These are phyloP conservation scores for Phytophthora aleatoria DNA, from an alignment of 352 stramenopile species.

Conservation along the genomic window DNA sequence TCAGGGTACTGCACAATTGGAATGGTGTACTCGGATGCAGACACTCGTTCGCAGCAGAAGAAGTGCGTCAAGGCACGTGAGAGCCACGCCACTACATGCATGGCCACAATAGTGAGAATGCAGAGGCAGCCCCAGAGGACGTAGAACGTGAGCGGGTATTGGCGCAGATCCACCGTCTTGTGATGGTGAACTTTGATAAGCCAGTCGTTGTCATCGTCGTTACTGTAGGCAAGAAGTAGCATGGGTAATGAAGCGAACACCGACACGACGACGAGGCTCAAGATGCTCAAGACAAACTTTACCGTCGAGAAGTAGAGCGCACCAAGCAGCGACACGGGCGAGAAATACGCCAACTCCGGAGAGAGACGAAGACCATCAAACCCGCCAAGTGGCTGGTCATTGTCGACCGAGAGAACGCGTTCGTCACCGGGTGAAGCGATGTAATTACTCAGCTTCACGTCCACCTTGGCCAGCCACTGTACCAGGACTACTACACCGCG, in stretches of 20 bases:
- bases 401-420: constrained; percentile 52
- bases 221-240: constrained; percentile 18
- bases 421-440: constrained; percentile 43
- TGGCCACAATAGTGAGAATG: constrained; percentile 53
- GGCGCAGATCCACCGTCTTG: constrained; percentile 34
- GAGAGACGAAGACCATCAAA: constrained; percentile 49
- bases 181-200: constrained; percentile 32
- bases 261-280: constrained; percentile 42
- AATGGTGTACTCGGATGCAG: constrained; percentile 52
- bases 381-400: constrained; percentile 38
- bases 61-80: constrained; percentile 59
- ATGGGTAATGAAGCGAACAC: constrained; percentile 42
- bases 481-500: constrained; percentile 53
- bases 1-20: constrained; percentile 39
- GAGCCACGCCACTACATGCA: constrained; percentile 55
- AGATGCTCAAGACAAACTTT: constrained; percentile 64
- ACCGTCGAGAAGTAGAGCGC: constrained; percentile 68
- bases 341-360: constrained; percentile 56
- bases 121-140: constrained; percentile 51
- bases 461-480: constrained; percentile 49
- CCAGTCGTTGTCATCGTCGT: constrained; percentile 28
- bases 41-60: constrained; percentile 71
- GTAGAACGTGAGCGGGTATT: constrained; percentile 48
- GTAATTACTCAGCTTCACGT: constrained; percentile 75
- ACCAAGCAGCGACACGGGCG: constrained; percentile 60